These are phyloP conservation scores for Afroboletus lepidellus DNA, from an alignment of 1,284 basidiomycete species.

Conservation along the genomic window DNA sequence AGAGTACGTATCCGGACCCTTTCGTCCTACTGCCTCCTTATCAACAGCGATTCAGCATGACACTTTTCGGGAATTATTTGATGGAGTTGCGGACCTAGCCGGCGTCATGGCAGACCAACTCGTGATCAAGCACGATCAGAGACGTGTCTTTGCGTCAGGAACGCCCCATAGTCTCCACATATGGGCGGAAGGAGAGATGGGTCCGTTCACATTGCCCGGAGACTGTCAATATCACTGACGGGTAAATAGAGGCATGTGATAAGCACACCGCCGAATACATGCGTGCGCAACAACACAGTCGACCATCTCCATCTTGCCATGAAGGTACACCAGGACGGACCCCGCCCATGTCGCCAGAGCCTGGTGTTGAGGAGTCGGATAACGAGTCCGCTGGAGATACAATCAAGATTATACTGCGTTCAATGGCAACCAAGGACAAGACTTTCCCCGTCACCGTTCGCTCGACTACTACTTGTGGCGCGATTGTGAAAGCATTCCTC, in stretches of 20 bases:
- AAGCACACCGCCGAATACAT: conserved; percentile 60
- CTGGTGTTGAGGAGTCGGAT: conserved; percentile 44
- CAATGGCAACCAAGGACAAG: conserved; percentile 44
- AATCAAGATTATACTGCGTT: conserved; percentile 65
- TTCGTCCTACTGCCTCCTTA: not conserved
- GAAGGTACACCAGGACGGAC: conserved; percentile 11
- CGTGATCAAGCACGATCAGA: conserved; percentile 56
- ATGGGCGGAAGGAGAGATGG: conserved; percentile 63
- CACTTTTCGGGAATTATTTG: conserved; percentile 58
- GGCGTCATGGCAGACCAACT: conserved; percentile 48
- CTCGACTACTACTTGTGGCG: conserved; percentile 68
- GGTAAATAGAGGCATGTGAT: conserved; percentile 58
- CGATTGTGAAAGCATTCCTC: conserved; percentile 69
- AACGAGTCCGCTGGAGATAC: conserved; percentile 43
- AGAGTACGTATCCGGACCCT: conserved; percentile 46
- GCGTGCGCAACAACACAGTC: conserved; percentile 40
- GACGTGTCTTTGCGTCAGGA: conserved; percentile 62
- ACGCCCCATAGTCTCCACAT: conserved; percentile 64
- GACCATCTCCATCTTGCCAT: conserved; percentile 25
- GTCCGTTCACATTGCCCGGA: conserved; percentile 37
- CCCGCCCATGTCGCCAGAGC: conserved; percentile 22
- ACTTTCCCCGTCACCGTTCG: conserved; percentile 66
- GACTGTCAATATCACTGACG: conserved; percentile 10
- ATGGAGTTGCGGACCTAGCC: conserved; percentile 59
- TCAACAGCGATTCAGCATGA: conserved; percentile 46